These are phyloP conservation scores for Orbilia brochopaga DNA, from an alignment of 2,329 filamentous ascomycete species.

Conservation along the genomic window DNA sequence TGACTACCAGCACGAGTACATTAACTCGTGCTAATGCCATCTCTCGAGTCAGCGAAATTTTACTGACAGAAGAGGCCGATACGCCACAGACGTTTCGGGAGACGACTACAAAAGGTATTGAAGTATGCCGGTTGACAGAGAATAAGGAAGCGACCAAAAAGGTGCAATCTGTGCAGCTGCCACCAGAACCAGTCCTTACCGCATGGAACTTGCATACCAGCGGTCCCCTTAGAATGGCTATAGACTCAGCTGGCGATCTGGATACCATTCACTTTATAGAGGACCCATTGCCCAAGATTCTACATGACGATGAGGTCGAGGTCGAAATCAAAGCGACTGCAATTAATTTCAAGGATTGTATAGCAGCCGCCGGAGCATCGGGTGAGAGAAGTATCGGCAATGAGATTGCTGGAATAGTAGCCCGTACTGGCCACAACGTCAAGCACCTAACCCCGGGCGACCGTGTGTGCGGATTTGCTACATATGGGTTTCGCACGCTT, in stretches of 20 bases:
- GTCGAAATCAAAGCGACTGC: constrained; percentile 60
- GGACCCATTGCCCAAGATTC: constrained; percentile 7
- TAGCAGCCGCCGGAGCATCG: constrained; percentile 21
- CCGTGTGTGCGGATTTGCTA: constrained; percentile 23
- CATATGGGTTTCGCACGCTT: constrained; percentile 24
- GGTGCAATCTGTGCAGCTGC: constrained; percentile 12
- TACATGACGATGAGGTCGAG: constrained; percentile 57
- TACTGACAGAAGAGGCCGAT: constrained; percentile 4
- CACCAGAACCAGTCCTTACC: neutral
- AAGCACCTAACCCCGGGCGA: constrained; percentile 13
- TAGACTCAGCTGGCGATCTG: constrained; percentile 13
- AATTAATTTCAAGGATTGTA: constrained; percentile 50
- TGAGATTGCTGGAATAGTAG: constrained; percentile 53
- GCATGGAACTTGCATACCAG: constrained; percentile 2
- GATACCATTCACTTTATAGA: constrained; percentile 38
- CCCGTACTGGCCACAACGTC: constrained; percentile 40
- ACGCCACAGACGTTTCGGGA: constrained; percentile 26
- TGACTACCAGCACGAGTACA: neutral
- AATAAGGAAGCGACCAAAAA: constrained; percentile 15
- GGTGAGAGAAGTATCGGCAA: constrained; percentile 45
- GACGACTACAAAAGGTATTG: constrained; percentile 14
- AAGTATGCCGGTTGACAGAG: constrained; percentile 10
- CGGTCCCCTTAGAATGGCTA: constrained; percentile 10
- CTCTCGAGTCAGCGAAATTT: constrained; percentile 9
- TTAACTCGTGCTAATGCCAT: constrained; percentile 9